Base-by-base conservation (phyloP, 164 flowering plant species). In the Macadamia tetraphylla region DNA sequence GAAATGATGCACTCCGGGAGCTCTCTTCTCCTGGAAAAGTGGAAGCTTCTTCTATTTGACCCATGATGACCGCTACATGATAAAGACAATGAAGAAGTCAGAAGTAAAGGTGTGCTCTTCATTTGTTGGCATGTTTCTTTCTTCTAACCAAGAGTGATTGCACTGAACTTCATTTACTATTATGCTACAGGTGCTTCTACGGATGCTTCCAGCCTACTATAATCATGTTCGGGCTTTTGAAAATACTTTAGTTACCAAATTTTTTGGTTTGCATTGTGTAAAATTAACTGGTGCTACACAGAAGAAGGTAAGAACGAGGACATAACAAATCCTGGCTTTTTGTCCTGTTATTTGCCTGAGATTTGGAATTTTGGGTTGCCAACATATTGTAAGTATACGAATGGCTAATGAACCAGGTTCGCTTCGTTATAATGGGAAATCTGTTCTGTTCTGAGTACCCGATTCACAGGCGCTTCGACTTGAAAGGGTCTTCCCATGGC, bases 1-100 rank as follows among this genome's bases (percentile, higher is more conserved):
- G 97, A 9, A 85, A 85, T 66, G 97, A 92, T 75, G 99, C 98
- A 18, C 97, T 94, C 59, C 77, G 95, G 49, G 99, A 94, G 81
- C 88, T 92, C 44, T 90, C 97, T 8, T 92, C 99, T 42, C 97
- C 97, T 11, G 99, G 99, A 94, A 94, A 73, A 90, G 97, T 78
- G 98, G 98, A 67, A 92, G 92, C 79, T 88, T 92, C 80, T 92
- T 92, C 70, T 92, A 92, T 81, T 73, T 92, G 65, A 90, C 96
- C 29, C 70, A 87, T 67, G 97, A 92, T 80, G 97, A 91, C 59
- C 80, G 81, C 29, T 92, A 90, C 78, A 88, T 89, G 91, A 89
- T 92, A 51, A 89, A 91, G 78, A 91, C 97, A 18, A 79, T 89
- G 83, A 91, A 84, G 81, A 91, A 89, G 73, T 79, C 97, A 3